Evolutionary conservation across 768 basidiomycete species (phyloP), one percentile per base, ranked within the genome.

Genomic region (Sarcomyxa edulis): DNA sequence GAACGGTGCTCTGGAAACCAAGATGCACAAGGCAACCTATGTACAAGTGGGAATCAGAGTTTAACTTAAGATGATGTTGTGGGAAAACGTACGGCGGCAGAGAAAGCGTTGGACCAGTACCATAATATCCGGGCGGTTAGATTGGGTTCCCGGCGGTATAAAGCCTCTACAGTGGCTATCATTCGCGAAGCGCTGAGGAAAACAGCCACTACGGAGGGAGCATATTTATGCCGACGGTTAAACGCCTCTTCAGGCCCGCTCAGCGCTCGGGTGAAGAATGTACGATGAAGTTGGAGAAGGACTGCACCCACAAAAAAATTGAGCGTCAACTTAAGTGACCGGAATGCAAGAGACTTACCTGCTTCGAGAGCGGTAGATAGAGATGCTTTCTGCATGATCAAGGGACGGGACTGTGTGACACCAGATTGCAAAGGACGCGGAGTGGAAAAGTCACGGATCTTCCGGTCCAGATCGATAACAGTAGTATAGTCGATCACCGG

Each of bases 151-250:
- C 69, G 67, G 16, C 63, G 59, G 55, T 76, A 77, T 18, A 82
- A 57, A 37, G 71, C 73, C 38, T 75, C 65, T 14, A 83, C 57
- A 9, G 73, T 72, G 42, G 75, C 75, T 32, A 84, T 76, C 63
- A 84, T 76, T 25, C 73, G 69, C 37, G 71, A 71, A 15, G 80
- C 78, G 44, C 78, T 73, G 14, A 76, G 64, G 61, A 79, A 81
- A 9, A 79, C 74, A 21, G 83, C 81, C 9, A 84, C 73, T 8
- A 81, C 78, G 6, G 81, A 84, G 4, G 81, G 79, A 5, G 82
- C 81, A 46, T 78, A 81, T 53, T 68, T 72, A 61, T 83, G 78
- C 37, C 62, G 65, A 42, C 76, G 65, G 40, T 80, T 77, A 54
- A 83, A 78, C 1, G 73, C 68, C 43, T 70, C 66, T 50, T 80